A percentile compares a stretch with the other conserved stretches of the same genome.
phyloP scores from a whole-genome alignment of 2,329 filamentous ascomycete genomes.

The Mariannaea sp. region DNA sequence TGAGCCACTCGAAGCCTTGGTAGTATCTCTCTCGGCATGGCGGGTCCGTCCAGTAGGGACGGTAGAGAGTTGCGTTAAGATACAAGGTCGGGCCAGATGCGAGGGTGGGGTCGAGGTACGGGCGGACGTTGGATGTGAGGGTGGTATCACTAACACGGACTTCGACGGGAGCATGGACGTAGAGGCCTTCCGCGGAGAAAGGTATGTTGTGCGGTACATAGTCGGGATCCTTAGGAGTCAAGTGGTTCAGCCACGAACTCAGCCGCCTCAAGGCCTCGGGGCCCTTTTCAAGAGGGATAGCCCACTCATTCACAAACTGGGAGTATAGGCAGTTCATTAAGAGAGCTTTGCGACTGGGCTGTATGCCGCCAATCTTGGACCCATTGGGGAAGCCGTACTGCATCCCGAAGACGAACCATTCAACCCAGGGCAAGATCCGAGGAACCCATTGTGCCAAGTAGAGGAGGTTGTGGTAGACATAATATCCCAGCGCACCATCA shows the following conservation, averaged over 20 bases:
- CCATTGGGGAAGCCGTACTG: slow-evolving; percentile 88
- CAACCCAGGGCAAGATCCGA: slow-evolving; percentile 80
- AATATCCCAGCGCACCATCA: slow-evolving; percentile 79
- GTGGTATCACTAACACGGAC: slow-evolving; percentile 81
- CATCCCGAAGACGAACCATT: slow-evolving; percentile 97
- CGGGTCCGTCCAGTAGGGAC: slow-evolving; percentile 78
- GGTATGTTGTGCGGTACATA: slow-evolving; percentile 74
- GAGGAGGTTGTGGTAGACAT: slow-evolving; percentile 90
- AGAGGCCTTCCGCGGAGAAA: slow-evolving; percentile 77
- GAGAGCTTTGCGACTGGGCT: slow-evolving; percentile 78
- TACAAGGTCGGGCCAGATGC: slow-evolving; percentile 76
- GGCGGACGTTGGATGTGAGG: slow-evolving; percentile 43
- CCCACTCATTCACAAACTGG: slow-evolving; percentile 99
- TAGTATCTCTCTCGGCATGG: slow-evolving; percentile 80
- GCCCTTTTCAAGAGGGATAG: slow-evolving; percentile 81
- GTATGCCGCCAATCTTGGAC: slow-evolving; percentile 71
- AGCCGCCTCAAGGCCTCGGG: slow-evolving; percentile 85
- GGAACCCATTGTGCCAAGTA: slow-evolving; percentile 80
- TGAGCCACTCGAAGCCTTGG: slow-evolving; percentile 87
- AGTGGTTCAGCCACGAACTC: slow-evolving; percentile 78
- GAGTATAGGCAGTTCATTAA: slow-evolving; percentile 98
- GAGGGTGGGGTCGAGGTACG: slow-evolving; percentile 71
- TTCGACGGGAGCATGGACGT: slow-evolving; percentile 88
- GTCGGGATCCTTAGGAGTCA: slow-evolving; percentile 64
- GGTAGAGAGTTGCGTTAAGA: slow-evolving; percentile 87